These are phyloP conservation scores for Melastoma malabathricum DNA, from an alignment of 345 rosid species.

Conservation along the genomic window DNA sequence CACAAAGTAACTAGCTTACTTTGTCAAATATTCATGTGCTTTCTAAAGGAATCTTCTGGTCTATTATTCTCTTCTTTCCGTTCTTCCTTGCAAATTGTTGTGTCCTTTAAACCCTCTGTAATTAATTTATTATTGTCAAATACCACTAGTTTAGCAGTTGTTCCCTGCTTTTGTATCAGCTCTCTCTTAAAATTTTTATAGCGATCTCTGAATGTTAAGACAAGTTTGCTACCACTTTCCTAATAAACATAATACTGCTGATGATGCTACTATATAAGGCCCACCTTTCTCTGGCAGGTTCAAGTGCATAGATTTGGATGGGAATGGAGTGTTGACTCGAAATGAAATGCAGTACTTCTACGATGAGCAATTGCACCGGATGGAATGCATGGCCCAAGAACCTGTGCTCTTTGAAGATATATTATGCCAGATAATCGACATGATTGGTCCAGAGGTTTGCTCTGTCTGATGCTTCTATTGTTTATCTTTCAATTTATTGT, in stretches of 20 bases:
- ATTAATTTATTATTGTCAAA: too few relatives aligned
- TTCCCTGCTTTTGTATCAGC: too few relatives aligned
- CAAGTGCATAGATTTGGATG: constrained; percentile 95
- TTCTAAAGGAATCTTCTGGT: too few relatives aligned
- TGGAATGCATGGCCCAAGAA: constrained; percentile 99
- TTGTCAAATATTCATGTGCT: too few relatives aligned
- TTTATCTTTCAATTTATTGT: too few relatives aligned
- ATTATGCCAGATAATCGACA: constrained; percentile 86
- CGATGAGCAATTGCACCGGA: constrained; percentile 93
- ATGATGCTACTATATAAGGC: background rate
- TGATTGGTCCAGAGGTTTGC: constrained; percentile 81
- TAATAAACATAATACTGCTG: background rate
- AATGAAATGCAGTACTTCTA: constrained; percentile 88
- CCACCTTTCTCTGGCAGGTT: constrained; percentile 36
- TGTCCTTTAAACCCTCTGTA: too few relatives aligned
- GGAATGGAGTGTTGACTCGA: constrained; percentile 69
- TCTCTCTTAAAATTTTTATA: too few relatives aligned
- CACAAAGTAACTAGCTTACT: too few relatives aligned
- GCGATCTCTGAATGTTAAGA: background rate
- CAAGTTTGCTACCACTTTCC: constrained; percentile 1
- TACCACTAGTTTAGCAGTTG: too few relatives aligned
- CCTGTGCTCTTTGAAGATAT: constrained; percentile 94
- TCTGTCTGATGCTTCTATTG: constrained; percentile 3
- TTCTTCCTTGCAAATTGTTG: too few relatives aligned
- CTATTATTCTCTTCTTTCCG: too few relatives aligned